phyloP scores from a whole-genome alignment of 164 flowering plant genomes.

The Berberis thunbergii region DNA sequence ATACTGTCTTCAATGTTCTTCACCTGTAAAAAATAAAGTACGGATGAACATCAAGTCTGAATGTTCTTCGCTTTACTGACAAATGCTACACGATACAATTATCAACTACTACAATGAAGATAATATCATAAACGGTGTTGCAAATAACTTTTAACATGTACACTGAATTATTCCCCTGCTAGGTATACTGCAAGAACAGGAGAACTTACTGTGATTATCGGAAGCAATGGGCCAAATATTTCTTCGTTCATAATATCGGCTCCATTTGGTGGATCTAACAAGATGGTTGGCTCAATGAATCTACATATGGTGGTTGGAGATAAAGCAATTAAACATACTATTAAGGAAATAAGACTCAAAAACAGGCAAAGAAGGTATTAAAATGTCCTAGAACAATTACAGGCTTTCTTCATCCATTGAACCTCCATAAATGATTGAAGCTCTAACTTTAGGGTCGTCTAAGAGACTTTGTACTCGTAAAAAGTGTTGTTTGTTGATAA shows the following conservation, averaged over 20 bases:
- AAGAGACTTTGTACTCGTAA: constrained; percentile 39
- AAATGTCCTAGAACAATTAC: constrained; percentile 22
- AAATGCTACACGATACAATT: neutral
- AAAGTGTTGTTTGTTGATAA: constrained; percentile 53
- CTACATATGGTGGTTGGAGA: constrained; percentile 19
- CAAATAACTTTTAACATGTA: neutral
- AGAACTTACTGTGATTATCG: constrained; percentile 69
- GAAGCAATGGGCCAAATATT: constrained; percentile 90
- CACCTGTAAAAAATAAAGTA: constrained; percentile 32
- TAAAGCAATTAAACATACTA: neutral
- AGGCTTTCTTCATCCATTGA: constrained; percentile 44
- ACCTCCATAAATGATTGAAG: constrained; percentile 75
- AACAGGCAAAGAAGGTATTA: neutral
- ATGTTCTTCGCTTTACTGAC: neutral
- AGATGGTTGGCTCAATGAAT: constrained; percentile 77
- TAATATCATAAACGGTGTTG: neutral
- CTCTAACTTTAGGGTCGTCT: constrained; percentile 50
- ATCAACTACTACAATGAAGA: neutral
- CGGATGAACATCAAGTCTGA: neutral
- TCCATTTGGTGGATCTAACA: constrained; percentile 77
- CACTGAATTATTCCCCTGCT: neutral
- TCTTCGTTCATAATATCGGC: constrained; percentile 80
- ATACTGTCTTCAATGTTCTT: constrained; percentile 74
- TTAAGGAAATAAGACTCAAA: neutral
- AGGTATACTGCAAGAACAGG: neutral